phyloP scores from a whole-genome alignment of 2,329 filamentous ascomycete genomes.

The Sporothrix brunneoviolacea region DNA sequence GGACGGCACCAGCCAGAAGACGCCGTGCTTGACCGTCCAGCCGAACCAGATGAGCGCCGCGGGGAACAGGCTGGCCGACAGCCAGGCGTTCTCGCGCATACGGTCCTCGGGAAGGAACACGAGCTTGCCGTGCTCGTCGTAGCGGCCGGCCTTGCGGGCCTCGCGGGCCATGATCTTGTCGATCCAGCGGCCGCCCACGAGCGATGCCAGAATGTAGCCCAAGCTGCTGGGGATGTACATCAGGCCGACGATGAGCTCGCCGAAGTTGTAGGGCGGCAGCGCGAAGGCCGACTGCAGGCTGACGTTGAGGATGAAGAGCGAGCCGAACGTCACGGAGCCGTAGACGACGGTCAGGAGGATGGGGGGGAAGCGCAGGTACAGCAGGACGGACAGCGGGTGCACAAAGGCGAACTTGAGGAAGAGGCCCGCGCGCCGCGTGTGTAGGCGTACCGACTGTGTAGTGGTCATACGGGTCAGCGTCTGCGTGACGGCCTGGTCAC shows the following conservation, averaged over 20 bases:
- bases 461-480: slow-evolving; percentile 47
- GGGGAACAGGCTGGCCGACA: slow-evolving; percentile 65
- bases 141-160: slow-evolving; percentile 61
- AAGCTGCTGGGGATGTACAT: slow-evolving; percentile 70
- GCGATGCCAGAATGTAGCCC: slow-evolving; percentile 63
- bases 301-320: slow-evolving; percentile 72
- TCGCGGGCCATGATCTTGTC: slow-evolving; percentile 75
- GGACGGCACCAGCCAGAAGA: slow-evolving; percentile 57
- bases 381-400: slow-evolving; percentile 64
- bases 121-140: slow-evolving; percentile 59
- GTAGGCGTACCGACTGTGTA: slow-evolving; percentile 49
- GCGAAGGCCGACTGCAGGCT: slow-evolving; percentile 66
- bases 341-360: slow-evolving; percentile 68
- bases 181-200: slow-evolving; percentile 70
- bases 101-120: slow-evolving; percentile 71
- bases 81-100: slow-evolving; percentile 75
- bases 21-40: slow-evolving; percentile 61
- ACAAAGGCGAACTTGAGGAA: slow-evolving; percentile 57
- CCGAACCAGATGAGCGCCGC: slow-evolving; percentile 67
- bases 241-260: slow-evolving; percentile 62
- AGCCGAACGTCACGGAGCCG: slow-evolving; percentile 67
- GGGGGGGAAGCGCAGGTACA: slow-evolving; percentile 67
- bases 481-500: slow-evolving; percentile 5
- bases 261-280: slow-evolving; percentile 59
- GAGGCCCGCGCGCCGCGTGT: slow-evolving; percentile 46